Conservation (phyloP, 1,284 basidiomycete species). For the Tylopilus sp. region DNA sequence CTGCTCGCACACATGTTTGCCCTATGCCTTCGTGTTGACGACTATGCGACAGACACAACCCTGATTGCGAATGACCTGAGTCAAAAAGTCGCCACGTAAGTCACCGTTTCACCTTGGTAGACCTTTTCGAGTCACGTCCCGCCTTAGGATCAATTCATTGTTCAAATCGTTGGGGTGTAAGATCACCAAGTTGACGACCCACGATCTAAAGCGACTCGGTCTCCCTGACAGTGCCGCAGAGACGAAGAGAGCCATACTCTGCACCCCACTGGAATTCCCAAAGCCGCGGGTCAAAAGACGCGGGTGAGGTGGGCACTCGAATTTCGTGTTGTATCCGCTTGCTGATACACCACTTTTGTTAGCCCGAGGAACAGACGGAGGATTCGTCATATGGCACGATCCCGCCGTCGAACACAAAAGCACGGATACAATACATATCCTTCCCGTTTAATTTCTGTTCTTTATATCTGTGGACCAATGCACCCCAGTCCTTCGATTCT, state of each 20-base stretch:
- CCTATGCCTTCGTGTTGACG: slow-evolving; percentile 74
- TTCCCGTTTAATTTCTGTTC: background rate
- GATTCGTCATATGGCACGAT: background rate
- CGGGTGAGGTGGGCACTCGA: slow-evolving; percentile 2
- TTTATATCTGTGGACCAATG: background rate
- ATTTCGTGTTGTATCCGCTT: background rate
- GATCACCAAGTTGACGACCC: slow-evolving; percentile 52
- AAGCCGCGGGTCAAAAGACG: slow-evolving; percentile 42
- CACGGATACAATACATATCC: background rate
- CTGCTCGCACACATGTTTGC: slow-evolving; percentile 78
- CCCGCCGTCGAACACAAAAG: background rate
- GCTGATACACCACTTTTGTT: background rate
- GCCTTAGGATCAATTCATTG: slow-evolving; percentile 43
- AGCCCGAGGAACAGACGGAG: background rate
- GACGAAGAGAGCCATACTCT: slow-evolving; percentile 67
- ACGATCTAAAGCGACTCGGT: slow-evolving; percentile 66
- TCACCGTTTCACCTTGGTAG: slow-evolving; percentile 8
- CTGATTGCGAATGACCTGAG: slow-evolving; percentile 71
- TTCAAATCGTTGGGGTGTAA: slow-evolving; percentile 67
- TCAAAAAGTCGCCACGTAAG: slow-evolving; percentile 61
- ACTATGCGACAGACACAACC: slow-evolving; percentile 66
- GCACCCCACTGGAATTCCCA: slow-evolving; percentile 76
- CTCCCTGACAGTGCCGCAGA: slow-evolving; percentile 56
- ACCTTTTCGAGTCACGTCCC: background rate
- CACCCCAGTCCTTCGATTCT: too few species aligned